Percentiles rank a stretch among this genome's conserved stretches.
Conservation (phyloP, 2,329 filamentous ascomycete genomes). For the Ascochyta rabiei region DNA sequence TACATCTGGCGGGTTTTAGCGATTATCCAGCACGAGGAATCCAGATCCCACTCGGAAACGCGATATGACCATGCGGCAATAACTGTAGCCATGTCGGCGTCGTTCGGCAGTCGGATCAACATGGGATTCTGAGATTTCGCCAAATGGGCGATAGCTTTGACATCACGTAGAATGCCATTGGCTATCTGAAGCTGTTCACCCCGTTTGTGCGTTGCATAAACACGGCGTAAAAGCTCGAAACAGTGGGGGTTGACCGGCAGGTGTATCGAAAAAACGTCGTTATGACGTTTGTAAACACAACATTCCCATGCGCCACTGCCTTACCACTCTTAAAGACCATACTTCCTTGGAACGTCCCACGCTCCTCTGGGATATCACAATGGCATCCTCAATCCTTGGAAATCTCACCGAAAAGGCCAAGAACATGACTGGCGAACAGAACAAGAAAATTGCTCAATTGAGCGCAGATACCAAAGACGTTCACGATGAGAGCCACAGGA, state of each 20-base stretch:
- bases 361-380: constrained; percentile 16
- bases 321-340: constrained; percentile 7
- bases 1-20: not conserved
- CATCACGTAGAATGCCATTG: constrained; percentile 23
- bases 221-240: constrained; percentile 17
- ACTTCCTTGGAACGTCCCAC: constrained; percentile 3
- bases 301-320: not conserved
- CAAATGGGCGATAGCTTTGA: constrained; percentile 11
- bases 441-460: constrained; percentile 68
- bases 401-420: constrained; percentile 41
- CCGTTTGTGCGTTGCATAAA: constrained; percentile 15
- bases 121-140: constrained; percentile 14
- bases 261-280: constrained; percentile 23
- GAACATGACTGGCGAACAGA: constrained; percentile 37
- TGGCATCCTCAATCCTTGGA: constrained; percentile 43
- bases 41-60: constrained; percentile 21
- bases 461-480: constrained; percentile 64
- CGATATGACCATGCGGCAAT: constrained; percentile 29
- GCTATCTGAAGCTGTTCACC: not conserved
- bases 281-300: constrained; percentile 29
- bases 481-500: constrained; percentile 59
- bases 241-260: constrained; percentile 19
- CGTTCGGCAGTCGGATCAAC: constrained; percentile 25
- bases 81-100: constrained; percentile 25
- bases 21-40: constrained; percentile 36